Base-by-base conservation (phyloP, 441 rosid species). In the Kokia cookei region DNA sequence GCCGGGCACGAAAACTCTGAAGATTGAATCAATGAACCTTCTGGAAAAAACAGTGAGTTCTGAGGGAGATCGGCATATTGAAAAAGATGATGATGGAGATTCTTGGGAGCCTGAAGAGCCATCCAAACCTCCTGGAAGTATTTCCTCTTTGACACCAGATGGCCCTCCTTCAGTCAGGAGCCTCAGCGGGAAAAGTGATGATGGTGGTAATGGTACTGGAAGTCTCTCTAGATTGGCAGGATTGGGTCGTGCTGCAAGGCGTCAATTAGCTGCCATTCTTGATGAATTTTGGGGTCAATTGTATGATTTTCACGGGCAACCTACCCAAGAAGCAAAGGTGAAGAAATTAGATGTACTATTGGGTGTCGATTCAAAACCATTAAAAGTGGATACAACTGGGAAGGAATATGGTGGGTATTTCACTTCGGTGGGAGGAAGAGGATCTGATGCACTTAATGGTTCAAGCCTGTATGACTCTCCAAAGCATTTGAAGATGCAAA, bases 221-320 rank as follows among this genome's bases (percentile, higher is more conserved):
- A 94, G 98, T 81, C 97, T 96, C 80, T 91, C 98, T 27, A 91
- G 97, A 84, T 81, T 96, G 82, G 93, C 87, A 71, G 99, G 98
- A 69, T 76, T 96, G 72, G 99, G 99, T n/a, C 98, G 99, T 72
- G 97, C 98, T 64, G 97, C 98, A 7, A 86, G 98, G 78, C 91
- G 96, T 35, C 95, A 96, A 71, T 76, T 96, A 78, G 90, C 97
- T 62, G 80, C 78, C 6, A 84, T 75, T 69, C 96, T 96, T 37
- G 95, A 89, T 69, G 99, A 94, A 77, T 96, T 96, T 82, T 96
- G 99, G 99, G 98, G 93, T 42, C 98, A 92, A 75, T 72, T 96
- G 68, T 96, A 80, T 75, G 93, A 96, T 86, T 83, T 81, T 37
- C 93, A 96, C 58, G 99, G 99, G 65, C 91, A 84, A 68, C 68